phyloP scores from a whole-genome alignment of 805 yeast species.

The Saturnispora saitoi region DNA sequence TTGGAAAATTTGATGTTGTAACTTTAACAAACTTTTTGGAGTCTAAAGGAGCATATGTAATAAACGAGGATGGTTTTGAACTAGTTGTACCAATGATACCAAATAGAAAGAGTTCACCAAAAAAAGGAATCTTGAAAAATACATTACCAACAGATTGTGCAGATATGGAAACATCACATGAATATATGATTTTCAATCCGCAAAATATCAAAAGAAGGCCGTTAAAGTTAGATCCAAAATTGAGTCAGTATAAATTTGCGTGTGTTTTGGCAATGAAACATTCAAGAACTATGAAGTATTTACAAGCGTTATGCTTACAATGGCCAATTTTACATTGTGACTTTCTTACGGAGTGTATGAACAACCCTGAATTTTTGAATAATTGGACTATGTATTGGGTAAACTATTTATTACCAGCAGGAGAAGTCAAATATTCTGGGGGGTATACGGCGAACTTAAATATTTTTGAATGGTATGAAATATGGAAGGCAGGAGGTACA shows the following conservation, averaged over 20 bases:
- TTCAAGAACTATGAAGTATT: conserved; percentile 62
- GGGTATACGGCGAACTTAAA: conserved; percentile 32
- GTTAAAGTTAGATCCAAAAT: background rate
- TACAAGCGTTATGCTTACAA: conserved; percentile 69
- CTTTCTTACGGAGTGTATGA: conserved; percentile 46
- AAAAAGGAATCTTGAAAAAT: background rate
- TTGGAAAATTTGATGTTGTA: background rate
- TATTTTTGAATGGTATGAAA: conserved; percentile 34
- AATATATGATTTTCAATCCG: background rate
- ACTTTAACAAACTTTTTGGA: conserved; percentile 5
- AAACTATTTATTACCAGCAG: conserved; percentile 62
- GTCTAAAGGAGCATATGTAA: conserved; percentile 9
- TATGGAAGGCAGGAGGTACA: conserved; percentile 25
- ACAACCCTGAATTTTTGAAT: conserved; percentile 8
- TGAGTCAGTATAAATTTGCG: conserved; percentile 37
- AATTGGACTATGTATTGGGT: conserved; percentile 34
- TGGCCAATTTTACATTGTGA: conserved; percentile 73
- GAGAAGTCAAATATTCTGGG: conserved; percentile 36
- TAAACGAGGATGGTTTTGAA: conserved; percentile 11
- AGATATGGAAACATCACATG: background rate
- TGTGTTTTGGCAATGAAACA: conserved; percentile 55
- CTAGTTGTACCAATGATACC: conserved; percentile 5
- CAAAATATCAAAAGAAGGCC: background rate
- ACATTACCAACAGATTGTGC: background rate
- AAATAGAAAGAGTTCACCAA: background rate